phyloP scores from a whole-genome alignment of 495 filamentous ascomycete species.

The Platismatia glauca region DNA sequence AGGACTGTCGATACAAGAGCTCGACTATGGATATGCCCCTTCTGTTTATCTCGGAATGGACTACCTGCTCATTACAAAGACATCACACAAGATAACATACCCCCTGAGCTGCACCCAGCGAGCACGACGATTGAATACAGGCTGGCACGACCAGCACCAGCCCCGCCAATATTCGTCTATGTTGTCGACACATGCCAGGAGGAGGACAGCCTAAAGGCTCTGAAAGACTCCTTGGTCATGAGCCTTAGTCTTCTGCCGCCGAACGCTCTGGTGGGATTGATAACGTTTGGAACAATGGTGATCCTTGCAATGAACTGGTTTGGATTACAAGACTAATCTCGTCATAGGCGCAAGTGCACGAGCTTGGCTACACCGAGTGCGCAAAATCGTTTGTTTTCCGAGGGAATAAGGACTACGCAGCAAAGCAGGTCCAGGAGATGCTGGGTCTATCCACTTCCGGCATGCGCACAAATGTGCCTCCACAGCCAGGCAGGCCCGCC shows the following conservation, averaged over 20 bases:
- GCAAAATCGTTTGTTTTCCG: slow-evolving; percentile 99
- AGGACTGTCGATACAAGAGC: slow-evolving; percentile 95
- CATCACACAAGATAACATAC: slow-evolving; percentile 89
- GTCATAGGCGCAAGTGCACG: slow-evolving; percentile 81
- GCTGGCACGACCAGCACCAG: slow-evolving; percentile 82
- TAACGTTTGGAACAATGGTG: slow-evolving; percentile 97
- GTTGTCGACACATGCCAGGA: slow-evolving; percentile 99
- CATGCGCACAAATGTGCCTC: slow-evolving; percentile 68
- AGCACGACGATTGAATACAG: slow-evolving; percentile 98
- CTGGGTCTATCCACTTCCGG: slow-evolving; percentile 66
- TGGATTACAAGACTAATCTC: slow-evolving; percentile 27
- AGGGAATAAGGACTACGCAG: slow-evolving; percentile 92
- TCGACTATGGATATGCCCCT: slow-evolving; percentile 96
- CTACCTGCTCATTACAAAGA: slow-evolving; percentile 98
- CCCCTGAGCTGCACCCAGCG: slow-evolving; percentile 83
- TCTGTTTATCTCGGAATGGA: slow-evolving; percentile 90
- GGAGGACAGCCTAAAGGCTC: slow-evolving; percentile 87
- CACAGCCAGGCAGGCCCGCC: slow-evolving; percentile 66
- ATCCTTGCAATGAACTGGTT: slow-evolving; percentile 10
- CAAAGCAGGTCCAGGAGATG: slow-evolving; percentile 99
- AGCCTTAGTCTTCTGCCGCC: slow-evolving; percentile 90
- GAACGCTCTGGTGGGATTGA: slow-evolving; percentile 86
- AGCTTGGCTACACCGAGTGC: slow-evolving; percentile 96
- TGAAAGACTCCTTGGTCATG: slow-evolving; percentile 96
- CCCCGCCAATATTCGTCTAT: slow-evolving; percentile 93